Percentiles rank a stretch among this genome's conserved stretches.
Evolutionary conservation across 2,329 filamentous ascomycete genomes (phyloP).

Genomic region (Aureobasidium lini): DNA sequence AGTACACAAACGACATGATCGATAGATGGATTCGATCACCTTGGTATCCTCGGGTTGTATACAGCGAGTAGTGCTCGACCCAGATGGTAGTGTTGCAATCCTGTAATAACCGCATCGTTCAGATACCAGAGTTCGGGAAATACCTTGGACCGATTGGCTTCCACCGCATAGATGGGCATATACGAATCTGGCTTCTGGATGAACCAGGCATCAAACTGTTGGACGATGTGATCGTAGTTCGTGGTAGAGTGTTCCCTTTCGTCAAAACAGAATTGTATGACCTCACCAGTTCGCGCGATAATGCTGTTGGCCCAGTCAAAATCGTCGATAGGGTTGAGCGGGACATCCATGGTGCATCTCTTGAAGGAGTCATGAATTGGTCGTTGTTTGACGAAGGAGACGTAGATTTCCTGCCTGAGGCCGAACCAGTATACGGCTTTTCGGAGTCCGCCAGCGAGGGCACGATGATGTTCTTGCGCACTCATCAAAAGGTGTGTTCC

Average conservation of each 20-base stretch:
- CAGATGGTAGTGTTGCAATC: slow-evolving; percentile 53
- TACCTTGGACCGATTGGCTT: slow-evolving; percentile 32
- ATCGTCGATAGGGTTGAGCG: slow-evolving; percentile 42
- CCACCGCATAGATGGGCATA: slow-evolving; percentile 46
- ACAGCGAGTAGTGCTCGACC: slow-evolving; percentile 50
- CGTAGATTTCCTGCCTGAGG: slow-evolving; percentile 53
- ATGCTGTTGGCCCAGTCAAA: slow-evolving; percentile 54
- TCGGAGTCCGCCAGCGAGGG: slow-evolving; percentile 32
- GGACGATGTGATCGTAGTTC: neutral
- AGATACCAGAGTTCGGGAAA: slow-evolving; percentile 55
- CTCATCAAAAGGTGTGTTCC: slow-evolving; percentile 30
- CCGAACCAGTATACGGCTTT: slow-evolving; percentile 50
- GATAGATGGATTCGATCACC: slow-evolving; percentile 37
- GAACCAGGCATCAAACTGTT: slow-evolving; percentile 1
- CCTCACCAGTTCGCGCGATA: slow-evolving; percentile 54
- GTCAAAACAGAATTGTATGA: slow-evolving; percentile 56
- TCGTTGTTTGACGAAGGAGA: slow-evolving; percentile 36
- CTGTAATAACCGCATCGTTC: slow-evolving; percentile 48
- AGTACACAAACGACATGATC: slow-evolving; percentile 34
- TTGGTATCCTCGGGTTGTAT: slow-evolving; percentile 48
- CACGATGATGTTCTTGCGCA: slow-evolving; percentile 24
- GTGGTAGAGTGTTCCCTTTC: slow-evolving; percentile 23
- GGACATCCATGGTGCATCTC: slow-evolving; percentile 45
- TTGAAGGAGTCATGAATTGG: slow-evolving; percentile 46
- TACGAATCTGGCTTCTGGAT: slow-evolving; percentile 45